phyloP scores from a whole-genome alignment of 1,139 yeast species.

The Nakaseomyces nivariensis region DNA sequence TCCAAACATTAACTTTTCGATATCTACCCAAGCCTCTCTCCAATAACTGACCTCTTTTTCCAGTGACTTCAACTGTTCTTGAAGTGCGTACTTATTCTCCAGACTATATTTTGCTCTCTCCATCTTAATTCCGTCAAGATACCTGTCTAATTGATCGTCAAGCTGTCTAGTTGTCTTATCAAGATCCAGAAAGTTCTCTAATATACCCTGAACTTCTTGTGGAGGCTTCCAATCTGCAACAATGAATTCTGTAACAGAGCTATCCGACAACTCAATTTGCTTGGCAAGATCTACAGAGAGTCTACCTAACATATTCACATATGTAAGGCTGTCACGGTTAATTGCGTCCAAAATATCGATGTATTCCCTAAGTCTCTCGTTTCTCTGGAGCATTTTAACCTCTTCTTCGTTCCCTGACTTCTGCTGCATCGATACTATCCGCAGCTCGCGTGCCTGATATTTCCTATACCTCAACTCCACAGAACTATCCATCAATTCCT shows the following conservation, averaged over 20 bases:
- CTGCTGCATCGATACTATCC: constrained; percentile 4
- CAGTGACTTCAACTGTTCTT: constrained; percentile 15
- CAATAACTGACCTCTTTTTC: constrained; percentile 24
- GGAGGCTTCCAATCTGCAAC: constrained; percentile 22
- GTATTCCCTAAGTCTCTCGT: constrained; percentile 10
- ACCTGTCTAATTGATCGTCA: constrained; percentile 13
- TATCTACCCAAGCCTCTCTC: constrained; percentile 25
- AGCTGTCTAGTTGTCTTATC: constrained; percentile 10
- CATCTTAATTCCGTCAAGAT: constrained; percentile 23
- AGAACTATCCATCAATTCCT: constrained; percentile 10
- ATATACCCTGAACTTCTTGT: constrained; percentile 12
- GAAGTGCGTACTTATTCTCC: constrained; percentile 24
- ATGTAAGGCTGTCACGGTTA: constrained; percentile 17
- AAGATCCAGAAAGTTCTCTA: constrained; percentile 15
- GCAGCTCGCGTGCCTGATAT: not conserved
- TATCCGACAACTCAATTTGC: constrained; percentile 20
- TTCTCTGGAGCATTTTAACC: constrained; percentile 3
- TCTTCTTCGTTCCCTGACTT: constrained; percentile 5
- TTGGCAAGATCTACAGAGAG: constrained; percentile 22
- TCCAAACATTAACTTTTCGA: constrained; percentile 27
- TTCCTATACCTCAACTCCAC: constrained; percentile 11
- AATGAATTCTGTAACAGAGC: constrained; percentile 12
- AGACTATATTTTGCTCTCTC: constrained; percentile 25
- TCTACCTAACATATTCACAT: constrained; percentile 20
- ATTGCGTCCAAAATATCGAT: constrained; percentile 12